A percentile compares a stretch with the other conserved stretches of the same genome.
Evolutionary conservation across 257 asterid genomes (phyloP).

Genomic region (Nemophila menziesii): DNA sequence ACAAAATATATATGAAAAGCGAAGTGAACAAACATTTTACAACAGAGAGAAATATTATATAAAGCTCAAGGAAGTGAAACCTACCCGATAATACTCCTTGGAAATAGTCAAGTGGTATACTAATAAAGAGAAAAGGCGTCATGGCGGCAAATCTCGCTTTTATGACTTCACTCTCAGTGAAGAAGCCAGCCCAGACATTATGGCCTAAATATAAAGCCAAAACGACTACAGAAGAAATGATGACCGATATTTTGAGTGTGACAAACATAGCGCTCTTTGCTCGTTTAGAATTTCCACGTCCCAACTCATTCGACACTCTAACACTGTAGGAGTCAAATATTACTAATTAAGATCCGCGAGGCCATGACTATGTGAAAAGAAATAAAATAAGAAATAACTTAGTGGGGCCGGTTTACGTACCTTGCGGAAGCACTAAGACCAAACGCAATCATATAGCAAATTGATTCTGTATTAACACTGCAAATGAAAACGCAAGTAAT

Average conservation of each 20-base stretch:
- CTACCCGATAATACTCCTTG: constrained; percentile 65
- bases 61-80: neutral
- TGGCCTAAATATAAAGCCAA: constrained; percentile 40
- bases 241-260: constrained; percentile 36
- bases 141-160: constrained; percentile 34
- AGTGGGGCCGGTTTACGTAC: constrained; percentile 12
- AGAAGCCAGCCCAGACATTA: constrained; percentile 48
- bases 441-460: constrained; percentile 46
- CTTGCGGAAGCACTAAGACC: constrained; percentile 82
- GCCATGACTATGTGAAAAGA: neutral
- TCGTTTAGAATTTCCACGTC: constrained; percentile 44
- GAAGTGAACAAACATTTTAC: neutral
- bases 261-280: constrained; percentile 65
- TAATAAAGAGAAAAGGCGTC: constrained; percentile 49
- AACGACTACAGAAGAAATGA: constrained; percentile 29
- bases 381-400: neutral
- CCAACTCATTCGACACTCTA: constrained; percentile 79
- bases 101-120: constrained; percentile 42
- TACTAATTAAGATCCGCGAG: neutral
- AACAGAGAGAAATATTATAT: neutral
- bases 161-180: constrained; percentile 46
- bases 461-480: constrained; percentile 33
- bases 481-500: neutral
- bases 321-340: constrained; percentile 33
- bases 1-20: neutral